Base-by-base conservation (phyloP, 305 asterid genomes). In the Fraxinus velutina region DNA sequence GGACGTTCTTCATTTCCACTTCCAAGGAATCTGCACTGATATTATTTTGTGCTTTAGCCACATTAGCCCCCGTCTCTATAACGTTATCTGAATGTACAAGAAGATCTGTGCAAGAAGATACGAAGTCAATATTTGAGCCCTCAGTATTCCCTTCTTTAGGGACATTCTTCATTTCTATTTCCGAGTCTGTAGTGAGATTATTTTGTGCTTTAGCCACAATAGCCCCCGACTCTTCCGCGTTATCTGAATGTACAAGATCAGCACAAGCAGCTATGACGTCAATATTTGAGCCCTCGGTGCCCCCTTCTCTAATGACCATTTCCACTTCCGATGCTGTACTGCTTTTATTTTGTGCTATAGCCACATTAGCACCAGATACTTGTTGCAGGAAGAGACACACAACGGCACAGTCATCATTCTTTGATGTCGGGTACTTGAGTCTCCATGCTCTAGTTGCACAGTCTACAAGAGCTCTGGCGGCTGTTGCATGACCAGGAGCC, bases 351-450 rank as follows among this genome's bases (percentile, higher is more conserved):
- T 71, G 75, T 32, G 76, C 27, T 72, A 0, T 34, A 36, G 76
- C 76, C 76, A 33, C 10, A 15, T 27, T 77, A 4, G 39, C 44
- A 0, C 15, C 24, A 12, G 44, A 15, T 17, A 52, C 37, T 34
- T 78, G 44, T 10, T 76, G 50, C 5, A 66, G 60, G 37, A 33
- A 32, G 50, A 78, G 75, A 36, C 81, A 78, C n/a, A 78, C 76
- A 12, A 57, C 37, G 2, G 36, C 39, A 81, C 76, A 81, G 72
- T 52, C 84, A 76, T 75, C 84, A 42, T 52, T 77, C 34, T 81
- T 81, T 62, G 84, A 81, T 4, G 84, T 81, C 2, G 84, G 84
- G 39, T 81, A 81, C 73, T 81, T 81, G 24, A 70, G 70, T 30
- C 62, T 62, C 84, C 84, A 81, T 27, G 71, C 81, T 15, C 84